phyloP scores from a whole-genome alignment of 1,284 basidiomycete genomes.

The Marasmius fiardii region DNA sequence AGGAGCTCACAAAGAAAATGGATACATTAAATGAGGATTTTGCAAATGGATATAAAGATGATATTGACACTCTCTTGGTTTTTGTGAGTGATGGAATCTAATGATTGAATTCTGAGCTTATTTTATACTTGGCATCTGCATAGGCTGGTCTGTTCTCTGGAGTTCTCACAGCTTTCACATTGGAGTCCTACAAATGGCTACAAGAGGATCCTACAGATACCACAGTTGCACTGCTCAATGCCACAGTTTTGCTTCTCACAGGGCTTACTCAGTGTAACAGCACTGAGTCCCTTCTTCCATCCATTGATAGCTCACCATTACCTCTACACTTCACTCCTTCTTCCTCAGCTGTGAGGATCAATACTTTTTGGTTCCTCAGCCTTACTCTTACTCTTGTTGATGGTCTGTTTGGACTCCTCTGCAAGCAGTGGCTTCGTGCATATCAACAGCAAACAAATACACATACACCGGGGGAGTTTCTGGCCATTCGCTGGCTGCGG shows the following conservation, averaged over 20 bases:
- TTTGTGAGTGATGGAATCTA: too few species aligned
- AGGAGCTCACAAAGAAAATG: too few species aligned
- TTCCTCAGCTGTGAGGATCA: neutral
- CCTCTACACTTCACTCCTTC: neutral
- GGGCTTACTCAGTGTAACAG: neutral
- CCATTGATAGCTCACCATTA: too few species aligned
- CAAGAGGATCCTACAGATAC: neutral
- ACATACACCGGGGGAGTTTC: neutral
- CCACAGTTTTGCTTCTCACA: neutral
- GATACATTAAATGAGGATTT: too few species aligned
- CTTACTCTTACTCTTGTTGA: constrained; percentile 4
- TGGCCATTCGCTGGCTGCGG: neutral
- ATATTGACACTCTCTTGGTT: too few species aligned
- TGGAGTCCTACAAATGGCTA: constrained; percentile 7
- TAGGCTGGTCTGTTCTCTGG: constrained; percentile 6
- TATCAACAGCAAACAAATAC: constrained; percentile 3
- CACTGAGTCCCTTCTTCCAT: neutral
- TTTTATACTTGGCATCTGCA: too few species aligned
- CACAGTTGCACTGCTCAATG: neutral
- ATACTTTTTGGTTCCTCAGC: constrained; percentile 10
- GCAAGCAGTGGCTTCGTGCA: constrained; percentile 14
- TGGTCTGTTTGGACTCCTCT: constrained; percentile 7
- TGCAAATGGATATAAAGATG: too few species aligned
- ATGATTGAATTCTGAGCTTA: too few species aligned
- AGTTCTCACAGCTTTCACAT: constrained; percentile 5